phyloP scores from a whole-genome alignment of 2,329 filamentous ascomycete genomes.

The Cercospora sp. region DNA sequence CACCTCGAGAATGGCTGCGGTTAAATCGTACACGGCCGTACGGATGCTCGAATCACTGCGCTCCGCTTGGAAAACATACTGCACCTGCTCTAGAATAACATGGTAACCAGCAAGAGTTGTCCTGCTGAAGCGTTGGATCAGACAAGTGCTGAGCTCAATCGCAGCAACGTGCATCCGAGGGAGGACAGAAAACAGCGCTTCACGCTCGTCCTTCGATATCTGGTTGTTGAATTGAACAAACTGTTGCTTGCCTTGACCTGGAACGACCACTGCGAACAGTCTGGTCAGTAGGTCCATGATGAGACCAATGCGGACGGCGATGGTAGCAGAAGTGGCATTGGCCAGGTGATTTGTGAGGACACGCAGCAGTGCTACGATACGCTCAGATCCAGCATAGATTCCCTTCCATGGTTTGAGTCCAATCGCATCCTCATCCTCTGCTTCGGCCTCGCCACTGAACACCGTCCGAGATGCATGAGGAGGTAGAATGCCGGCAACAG shows the following conservation, averaged over 20 bases:
- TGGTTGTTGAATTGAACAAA: constrained; percentile 66
- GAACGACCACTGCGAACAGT: constrained; percentile 64
- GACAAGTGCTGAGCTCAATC: constrained; percentile 60
- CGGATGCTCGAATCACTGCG: constrained; percentile 56
- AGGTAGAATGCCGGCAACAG: constrained; percentile 51
- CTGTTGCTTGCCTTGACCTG: constrained; percentile 47
- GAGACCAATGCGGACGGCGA: constrained; percentile 66
- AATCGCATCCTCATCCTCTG: constrained; percentile 36
- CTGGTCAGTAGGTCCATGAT: constrained; percentile 70
- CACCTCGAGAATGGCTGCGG: constrained; percentile 59
- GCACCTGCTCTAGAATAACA: constrained; percentile 67
- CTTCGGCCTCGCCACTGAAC: constrained; percentile 25
- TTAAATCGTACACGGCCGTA: constrained; percentile 59
- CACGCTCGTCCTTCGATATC: constrained; percentile 76
- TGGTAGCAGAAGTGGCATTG: constrained; percentile 63
- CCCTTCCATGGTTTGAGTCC: constrained; percentile 71
- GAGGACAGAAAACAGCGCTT: constrained; percentile 71
- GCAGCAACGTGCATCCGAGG: constrained; percentile 72
- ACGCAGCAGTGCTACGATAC: constrained; percentile 65
- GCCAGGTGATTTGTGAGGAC: constrained; percentile 65
- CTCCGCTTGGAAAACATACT: constrained; percentile 66
- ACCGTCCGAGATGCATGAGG: constrained; percentile 22
- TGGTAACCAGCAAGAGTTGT: constrained; percentile 62
- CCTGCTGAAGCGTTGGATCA: constrained; percentile 60
- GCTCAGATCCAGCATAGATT: constrained; percentile 69